Conservation (phyloP, 108 stramenopile species). For the Fragilaria radians region DNA sequence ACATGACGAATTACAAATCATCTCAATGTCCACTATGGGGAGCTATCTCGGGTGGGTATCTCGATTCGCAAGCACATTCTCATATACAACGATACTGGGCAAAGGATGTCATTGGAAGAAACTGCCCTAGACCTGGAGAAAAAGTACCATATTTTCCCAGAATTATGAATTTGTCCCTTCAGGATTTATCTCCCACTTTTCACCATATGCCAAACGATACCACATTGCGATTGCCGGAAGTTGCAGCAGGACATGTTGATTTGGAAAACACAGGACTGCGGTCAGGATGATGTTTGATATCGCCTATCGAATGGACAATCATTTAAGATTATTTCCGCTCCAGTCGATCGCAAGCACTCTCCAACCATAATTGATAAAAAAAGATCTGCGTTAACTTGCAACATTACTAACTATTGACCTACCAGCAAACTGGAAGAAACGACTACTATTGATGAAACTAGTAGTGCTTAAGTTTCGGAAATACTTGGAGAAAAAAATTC, state of each 20-base stretch:
- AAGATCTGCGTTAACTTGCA: too few species aligned
- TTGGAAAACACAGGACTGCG: slow-evolving; percentile 11
- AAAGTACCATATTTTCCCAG: not conserved
- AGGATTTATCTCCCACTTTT: slow-evolving; percentile 30
- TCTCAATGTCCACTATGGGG: slow-evolving; percentile 42
- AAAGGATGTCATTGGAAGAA: not conserved
- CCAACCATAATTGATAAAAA: too few species aligned
- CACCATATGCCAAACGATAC: slow-evolving; percentile 2
- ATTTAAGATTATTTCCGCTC: too few species aligned
- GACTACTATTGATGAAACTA: too few species aligned
- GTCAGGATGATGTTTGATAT: not conserved
- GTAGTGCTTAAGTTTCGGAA: too few species aligned
- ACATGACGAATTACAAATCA: slow-evolving; percentile 20
- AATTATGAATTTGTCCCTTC: not conserved
- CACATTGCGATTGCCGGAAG: slow-evolving; percentile 14
- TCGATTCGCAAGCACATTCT: slow-evolving; percentile 24
- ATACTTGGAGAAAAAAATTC: not conserved
- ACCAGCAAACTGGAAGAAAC: too few species aligned
- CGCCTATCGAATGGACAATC: too few species aligned
- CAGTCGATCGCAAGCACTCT: too few species aligned
- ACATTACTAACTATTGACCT: too few species aligned
- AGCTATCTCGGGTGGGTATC: slow-evolving; percentile 46
- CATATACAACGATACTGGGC: not conserved
- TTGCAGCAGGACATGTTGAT: slow-evolving; percentile 28
- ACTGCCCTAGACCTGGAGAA: not conserved